Evolutionary conservation across 768 basidiomycete genomes (phyloP).

Genomic region (Agaricus blazei): DNA sequence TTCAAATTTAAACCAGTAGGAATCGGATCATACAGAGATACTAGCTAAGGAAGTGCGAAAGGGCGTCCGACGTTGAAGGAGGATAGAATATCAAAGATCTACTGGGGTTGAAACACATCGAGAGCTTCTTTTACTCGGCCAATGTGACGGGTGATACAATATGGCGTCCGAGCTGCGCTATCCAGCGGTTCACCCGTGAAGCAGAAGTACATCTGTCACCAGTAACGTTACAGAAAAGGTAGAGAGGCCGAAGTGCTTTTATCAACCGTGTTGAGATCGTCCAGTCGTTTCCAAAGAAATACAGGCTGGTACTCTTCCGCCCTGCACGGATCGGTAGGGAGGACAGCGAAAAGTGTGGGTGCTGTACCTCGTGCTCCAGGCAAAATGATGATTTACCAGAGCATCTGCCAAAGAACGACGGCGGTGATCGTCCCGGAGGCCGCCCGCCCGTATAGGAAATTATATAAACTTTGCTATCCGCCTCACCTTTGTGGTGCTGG

Average conservation of each 20-base stretch:
- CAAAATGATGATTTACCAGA: background rate
- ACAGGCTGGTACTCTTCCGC: conserved; percentile 15
- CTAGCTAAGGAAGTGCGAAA: conserved; percentile 14
- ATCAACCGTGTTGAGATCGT: conserved; percentile 16
- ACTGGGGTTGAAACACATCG: conserved; percentile 20
- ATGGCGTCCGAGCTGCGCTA: conserved; percentile 17
- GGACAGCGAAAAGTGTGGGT: conserved; percentile 18
- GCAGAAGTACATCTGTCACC: conserved; percentile 18
- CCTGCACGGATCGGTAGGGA: conserved; percentile 16
- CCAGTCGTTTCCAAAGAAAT: conserved; percentile 17
- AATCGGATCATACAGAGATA: conserved; percentile 18
- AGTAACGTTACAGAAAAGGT: conserved; percentile 14
- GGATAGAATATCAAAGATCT: conserved; percentile 20
- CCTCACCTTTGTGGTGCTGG: no score
- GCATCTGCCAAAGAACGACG: no score
- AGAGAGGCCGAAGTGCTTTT: conserved; percentile 13
- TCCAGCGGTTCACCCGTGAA: conserved; percentile 19
- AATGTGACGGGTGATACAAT: conserved; percentile 14
- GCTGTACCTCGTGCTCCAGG: conserved; percentile 16
- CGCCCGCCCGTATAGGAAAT: no score
- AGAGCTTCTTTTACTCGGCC: conserved; percentile 17
- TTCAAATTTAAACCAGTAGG: conserved; percentile 18
- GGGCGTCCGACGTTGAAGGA: conserved; percentile 16
- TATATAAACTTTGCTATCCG: no score
- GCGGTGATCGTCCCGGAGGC: no score